These are phyloP conservation scores for Cryphonectria carpinicola DNA, from an alignment of 2,329 filamentous ascomycete genomes.

Conservation along the genomic window DNA sequence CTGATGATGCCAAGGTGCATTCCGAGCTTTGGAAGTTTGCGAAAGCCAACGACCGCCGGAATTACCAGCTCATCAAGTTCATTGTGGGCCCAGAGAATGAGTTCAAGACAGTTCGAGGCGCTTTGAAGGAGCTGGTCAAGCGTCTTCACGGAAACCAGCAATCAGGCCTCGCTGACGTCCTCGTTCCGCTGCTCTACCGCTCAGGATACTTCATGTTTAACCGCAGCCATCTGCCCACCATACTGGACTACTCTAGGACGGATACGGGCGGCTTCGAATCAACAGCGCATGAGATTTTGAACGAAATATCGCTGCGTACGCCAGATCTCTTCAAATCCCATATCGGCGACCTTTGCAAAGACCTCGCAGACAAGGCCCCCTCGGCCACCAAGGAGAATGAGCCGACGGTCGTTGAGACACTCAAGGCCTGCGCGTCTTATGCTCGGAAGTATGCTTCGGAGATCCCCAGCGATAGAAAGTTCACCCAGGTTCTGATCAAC, in stretches of 20 bases:
- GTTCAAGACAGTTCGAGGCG: constrained; percentile 87
- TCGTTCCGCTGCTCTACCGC: constrained; percentile 82
- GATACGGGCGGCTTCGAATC: constrained; percentile 78
- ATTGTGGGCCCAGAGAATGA: constrained; percentile 84
- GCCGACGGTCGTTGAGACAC: constrained; percentile 77
- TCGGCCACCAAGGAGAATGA: constrained; percentile 70
- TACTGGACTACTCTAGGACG: constrained; percentile 84
- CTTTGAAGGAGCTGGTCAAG: constrained; percentile 87
- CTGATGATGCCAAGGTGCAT: constrained; percentile 72
- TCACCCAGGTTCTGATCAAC: constrained; percentile 77
- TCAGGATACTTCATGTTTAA: constrained; percentile 88
- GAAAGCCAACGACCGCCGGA: constrained; percentile 85
- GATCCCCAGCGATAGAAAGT: constrained; percentile 78
- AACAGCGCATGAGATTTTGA: constrained; percentile 85
- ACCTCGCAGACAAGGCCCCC: constrained; percentile 80
- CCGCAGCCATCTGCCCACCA: constrained; percentile 86
- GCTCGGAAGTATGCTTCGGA: constrained; percentile 84
- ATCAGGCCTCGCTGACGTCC: constrained; percentile 72
- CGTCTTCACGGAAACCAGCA: constrained; percentile 72
- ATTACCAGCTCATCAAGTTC: constrained; percentile 87
- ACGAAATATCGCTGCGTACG: constrained; percentile 87
- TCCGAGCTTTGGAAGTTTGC: constrained; percentile 88
- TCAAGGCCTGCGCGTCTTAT: constrained; percentile 93
- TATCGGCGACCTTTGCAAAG: constrained; percentile 86
- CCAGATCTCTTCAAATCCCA: constrained; percentile 92